Evolutionary conservation across 2,329 filamentous ascomycete species (phyloP).

Genomic region (Lecanicillium sp.): DNA sequence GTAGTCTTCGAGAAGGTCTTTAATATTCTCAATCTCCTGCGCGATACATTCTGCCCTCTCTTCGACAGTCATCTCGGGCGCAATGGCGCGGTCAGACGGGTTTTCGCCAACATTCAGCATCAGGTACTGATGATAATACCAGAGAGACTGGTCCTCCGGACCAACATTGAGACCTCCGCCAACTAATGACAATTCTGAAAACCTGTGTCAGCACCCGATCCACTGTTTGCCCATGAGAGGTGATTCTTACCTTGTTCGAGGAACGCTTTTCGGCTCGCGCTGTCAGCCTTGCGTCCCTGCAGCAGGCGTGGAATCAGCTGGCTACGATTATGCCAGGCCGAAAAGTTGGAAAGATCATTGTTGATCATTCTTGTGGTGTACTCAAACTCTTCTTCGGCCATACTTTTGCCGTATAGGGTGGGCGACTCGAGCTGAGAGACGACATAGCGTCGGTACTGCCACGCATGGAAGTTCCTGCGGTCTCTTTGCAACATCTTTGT

Average conservation of each 20-base stretch:
- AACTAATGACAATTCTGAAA: slow-evolving; percentile 63
- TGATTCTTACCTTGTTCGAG: slow-evolving; percentile 59
- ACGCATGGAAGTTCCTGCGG: slow-evolving; percentile 90
- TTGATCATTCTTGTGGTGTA: slow-evolving; percentile 89
- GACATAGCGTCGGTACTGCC: slow-evolving; percentile 80
- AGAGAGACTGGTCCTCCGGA: slow-evolving; percentile 89
- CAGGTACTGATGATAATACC: slow-evolving; percentile 93
- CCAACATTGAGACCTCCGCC: slow-evolving; percentile 77
- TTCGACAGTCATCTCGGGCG: slow-evolving; percentile 50
- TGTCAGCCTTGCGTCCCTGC: slow-evolving; percentile 58
- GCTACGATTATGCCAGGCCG: slow-evolving; percentile 88
- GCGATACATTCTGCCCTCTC: slow-evolving; percentile 60
- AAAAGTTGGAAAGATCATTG: slow-evolving; percentile 87
- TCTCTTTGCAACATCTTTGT: slow-evolving; percentile 84
- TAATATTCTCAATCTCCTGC: slow-evolving; percentile 66
- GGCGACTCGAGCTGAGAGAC: slow-evolving; percentile 65
- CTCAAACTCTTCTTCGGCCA: slow-evolving; percentile 74
- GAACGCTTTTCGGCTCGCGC: slow-evolving; percentile 56
- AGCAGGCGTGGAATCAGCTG: slow-evolving; percentile 74
- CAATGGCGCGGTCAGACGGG: slow-evolving; percentile 48
- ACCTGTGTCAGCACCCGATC: too few relatives aligned
- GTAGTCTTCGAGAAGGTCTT: slow-evolving; percentile 55
- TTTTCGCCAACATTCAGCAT: slow-evolving; percentile 58
- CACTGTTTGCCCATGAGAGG: too few relatives aligned
- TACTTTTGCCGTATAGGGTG: slow-evolving; percentile 44